Percentiles rank a stretch among this genome's conserved stretches.
phyloP scores from a whole-genome alignment of 148 eudicot species.

The Polygonum aviculare region DNA sequence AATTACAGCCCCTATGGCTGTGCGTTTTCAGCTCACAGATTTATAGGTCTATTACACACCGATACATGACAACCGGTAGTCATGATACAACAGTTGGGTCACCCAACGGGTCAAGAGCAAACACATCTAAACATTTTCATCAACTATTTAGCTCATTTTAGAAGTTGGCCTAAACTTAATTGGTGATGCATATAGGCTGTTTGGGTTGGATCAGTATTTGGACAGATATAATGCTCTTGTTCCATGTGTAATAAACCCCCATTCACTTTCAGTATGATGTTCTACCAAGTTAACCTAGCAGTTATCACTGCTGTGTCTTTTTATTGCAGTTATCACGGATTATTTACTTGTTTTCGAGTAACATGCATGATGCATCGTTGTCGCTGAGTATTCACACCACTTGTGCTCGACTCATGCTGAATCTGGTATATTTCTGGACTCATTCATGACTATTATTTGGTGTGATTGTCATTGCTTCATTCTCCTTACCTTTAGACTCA shows the following conservation, averaged over 20 bases:
- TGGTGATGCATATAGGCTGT: not conserved
- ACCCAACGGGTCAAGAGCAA: not conserved
- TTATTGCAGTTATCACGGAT: slow-evolving; percentile 80
- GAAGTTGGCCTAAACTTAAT: not conserved
- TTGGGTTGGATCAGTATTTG: not conserved
- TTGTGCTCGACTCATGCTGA: slow-evolving; percentile 95
- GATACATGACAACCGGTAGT: not conserved
- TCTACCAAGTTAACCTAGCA: not conserved
- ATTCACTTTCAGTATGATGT: slow-evolving; percentile 2
- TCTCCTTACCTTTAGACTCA: not conserved
- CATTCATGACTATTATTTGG: slow-evolving; percentile 4
- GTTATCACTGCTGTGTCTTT: slow-evolving; percentile 1
- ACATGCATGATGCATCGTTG: slow-evolving; percentile 96
- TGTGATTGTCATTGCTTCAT: not conserved
- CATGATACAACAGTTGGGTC: not conserved
- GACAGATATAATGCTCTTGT: not conserved
- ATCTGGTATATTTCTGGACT: slow-evolving; percentile 48
- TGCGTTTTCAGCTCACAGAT: not conserved
- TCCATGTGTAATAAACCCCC: not conserved
- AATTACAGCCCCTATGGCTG: not conserved
- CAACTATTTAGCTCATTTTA: not conserved
- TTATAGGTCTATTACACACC: not conserved
- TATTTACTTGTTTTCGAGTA: slow-evolving; percentile 94
- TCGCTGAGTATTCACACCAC: slow-evolving; percentile 95
- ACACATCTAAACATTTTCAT: not conserved